These are phyloP conservation scores for Sistotremastrum suecicum DNA, from an alignment of 768 basidiomycete species.

Conservation along the genomic window DNA sequence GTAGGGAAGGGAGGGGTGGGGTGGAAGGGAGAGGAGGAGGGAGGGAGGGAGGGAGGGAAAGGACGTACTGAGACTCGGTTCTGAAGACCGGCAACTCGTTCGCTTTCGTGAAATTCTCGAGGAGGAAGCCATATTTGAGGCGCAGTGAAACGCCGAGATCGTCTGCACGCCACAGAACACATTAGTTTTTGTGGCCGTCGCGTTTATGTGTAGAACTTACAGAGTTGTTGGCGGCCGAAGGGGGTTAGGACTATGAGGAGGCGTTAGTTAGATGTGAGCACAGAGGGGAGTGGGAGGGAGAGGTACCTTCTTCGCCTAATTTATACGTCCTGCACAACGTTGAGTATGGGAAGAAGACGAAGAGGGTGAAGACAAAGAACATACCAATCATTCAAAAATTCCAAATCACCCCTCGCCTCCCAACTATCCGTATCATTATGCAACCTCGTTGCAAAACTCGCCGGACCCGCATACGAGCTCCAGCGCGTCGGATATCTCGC, in stretches of 20 bases:
- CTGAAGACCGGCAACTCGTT: slow-evolving; percentile 34
- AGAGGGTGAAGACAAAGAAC: too few relatives aligned
- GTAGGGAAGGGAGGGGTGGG: too few relatives aligned
- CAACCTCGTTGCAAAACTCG: too few relatives aligned
- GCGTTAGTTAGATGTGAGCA: not conserved
- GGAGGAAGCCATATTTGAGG: slow-evolving; percentile 28
- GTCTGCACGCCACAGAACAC: slow-evolving; percentile 10
- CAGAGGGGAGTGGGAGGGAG: not conserved
- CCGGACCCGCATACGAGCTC: not conserved
- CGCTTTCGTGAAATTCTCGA: slow-evolving; percentile 25
- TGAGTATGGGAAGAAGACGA: not conserved
- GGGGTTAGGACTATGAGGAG: slow-evolving; percentile 1
- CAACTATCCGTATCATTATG: too few relatives aligned
- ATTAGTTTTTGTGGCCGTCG: too few relatives aligned
- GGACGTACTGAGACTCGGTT: slow-evolving; percentile 32
- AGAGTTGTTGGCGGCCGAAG: slow-evolving; percentile 11
- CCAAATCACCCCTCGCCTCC: too few relatives aligned
- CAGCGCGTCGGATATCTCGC: slow-evolving; percentile 24
- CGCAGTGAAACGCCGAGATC: slow-evolving; percentile 29
- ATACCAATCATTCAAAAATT: too few relatives aligned
- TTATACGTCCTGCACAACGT: too few relatives aligned
- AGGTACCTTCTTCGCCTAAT: too few relatives aligned
- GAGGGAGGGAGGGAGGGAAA: not conserved
- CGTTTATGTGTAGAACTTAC: too few relatives aligned
- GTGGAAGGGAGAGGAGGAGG: too few relatives aligned